A percentile compares a stretch with the other conserved stretches of the same genome.
Evolutionary conservation across 345 rosid species (phyloP).

Genomic region (Conringia planisiliqua): DNA sequence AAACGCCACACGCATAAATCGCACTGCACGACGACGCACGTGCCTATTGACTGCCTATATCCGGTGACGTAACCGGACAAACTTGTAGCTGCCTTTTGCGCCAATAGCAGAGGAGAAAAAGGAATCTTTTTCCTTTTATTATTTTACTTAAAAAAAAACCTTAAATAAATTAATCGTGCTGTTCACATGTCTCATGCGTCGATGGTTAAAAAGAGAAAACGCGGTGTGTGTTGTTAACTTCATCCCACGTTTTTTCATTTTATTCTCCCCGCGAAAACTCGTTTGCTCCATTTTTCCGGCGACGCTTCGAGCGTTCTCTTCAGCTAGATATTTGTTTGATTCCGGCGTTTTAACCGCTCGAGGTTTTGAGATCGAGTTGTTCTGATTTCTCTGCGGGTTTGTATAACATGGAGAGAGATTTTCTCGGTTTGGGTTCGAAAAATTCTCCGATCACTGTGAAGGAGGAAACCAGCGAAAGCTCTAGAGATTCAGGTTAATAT

Average conservation of each 20-base stretch:
- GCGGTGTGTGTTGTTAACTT: slow-evolving; percentile 19
- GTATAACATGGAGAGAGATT: slow-evolving; percentile 52
- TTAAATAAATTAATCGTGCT: slow-evolving; percentile 15
- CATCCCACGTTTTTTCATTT: slow-evolving; percentile 33
- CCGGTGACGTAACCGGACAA: slow-evolving; percentile 21
- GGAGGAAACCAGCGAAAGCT: slow-evolving; percentile 42
- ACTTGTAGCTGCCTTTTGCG: slow-evolving; percentile 11
- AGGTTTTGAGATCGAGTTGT: neutral
- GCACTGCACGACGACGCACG: slow-evolving; percentile 29
- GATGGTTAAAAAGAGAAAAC: slow-evolving; percentile 20
- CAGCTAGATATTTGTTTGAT: neutral
- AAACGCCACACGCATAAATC: slow-evolving; percentile 7
- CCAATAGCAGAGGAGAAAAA: slow-evolving; percentile 15
- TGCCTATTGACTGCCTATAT: slow-evolving; percentile 36
- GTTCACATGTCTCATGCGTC: slow-evolving; percentile 33
- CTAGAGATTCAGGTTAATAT: slow-evolving; percentile 42
- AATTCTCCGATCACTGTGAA: slow-evolving; percentile 39
- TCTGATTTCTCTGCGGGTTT: neutral
- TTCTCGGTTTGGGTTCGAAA: slow-evolving; percentile 48
- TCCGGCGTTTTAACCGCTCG: neutral
- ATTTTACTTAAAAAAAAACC: neutral
- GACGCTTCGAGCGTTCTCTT: neutral
- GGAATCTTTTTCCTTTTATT: slow-evolving; percentile 13
- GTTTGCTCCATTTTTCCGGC: neutral
- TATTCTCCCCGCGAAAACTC: neutral